A percentile compares a stretch with the other conserved stretches of the same genome.
Conservation (phyloP, 495 filamentous ascomycete species). For the Trichoderma asperelloides region DNA sequence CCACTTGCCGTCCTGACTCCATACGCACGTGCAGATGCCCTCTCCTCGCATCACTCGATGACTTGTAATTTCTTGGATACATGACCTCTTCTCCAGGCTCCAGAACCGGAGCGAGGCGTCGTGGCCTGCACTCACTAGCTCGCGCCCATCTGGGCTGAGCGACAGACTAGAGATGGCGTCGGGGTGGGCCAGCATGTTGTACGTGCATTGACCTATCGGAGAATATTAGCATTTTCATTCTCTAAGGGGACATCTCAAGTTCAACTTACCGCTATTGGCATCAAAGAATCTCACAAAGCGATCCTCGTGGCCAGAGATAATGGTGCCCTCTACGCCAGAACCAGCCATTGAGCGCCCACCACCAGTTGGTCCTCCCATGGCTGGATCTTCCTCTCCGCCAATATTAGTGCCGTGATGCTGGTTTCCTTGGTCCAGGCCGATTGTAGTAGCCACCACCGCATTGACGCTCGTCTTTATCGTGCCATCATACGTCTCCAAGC, state of each 20-base stretch:
- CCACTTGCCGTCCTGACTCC: constrained; percentile 89
- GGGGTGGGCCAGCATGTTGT: constrained; percentile 94
- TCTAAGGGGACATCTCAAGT: not conserved
- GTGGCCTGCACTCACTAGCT: constrained; percentile 93
- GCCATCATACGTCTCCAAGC: constrained; percentile 84
- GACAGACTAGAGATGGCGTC: constrained; percentile 84
- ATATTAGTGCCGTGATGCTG: constrained; percentile 43
- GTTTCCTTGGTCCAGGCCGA: constrained; percentile 55
- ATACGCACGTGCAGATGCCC: constrained; percentile 84
- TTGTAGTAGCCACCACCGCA: constrained; percentile 78
- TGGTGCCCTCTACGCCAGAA: constrained; percentile 77
- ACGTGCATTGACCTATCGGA: constrained; percentile 92
- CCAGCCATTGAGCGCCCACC: constrained; percentile 48
- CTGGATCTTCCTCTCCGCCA: constrained; percentile 35
- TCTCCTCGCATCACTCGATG: constrained; percentile 90
- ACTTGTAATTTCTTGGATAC: constrained; percentile 86
- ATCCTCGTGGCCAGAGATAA: constrained; percentile 95
- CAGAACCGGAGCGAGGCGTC: constrained; percentile 93
- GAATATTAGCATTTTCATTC: constrained; percentile 22
- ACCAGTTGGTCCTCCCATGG: constrained; percentile 65
- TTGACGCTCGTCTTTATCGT: constrained; percentile 79
- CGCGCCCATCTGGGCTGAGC: constrained; percentile 81
- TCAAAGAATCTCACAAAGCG: constrained; percentile 93
- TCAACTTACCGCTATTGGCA: constrained; percentile 88
- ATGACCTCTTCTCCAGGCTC: constrained; percentile 89